Percentiles rank a stretch among this genome's conserved stretches.
Conservation (phyloP, 108 stramenopile genomes). For the Cyclotella cryptica region DNA sequence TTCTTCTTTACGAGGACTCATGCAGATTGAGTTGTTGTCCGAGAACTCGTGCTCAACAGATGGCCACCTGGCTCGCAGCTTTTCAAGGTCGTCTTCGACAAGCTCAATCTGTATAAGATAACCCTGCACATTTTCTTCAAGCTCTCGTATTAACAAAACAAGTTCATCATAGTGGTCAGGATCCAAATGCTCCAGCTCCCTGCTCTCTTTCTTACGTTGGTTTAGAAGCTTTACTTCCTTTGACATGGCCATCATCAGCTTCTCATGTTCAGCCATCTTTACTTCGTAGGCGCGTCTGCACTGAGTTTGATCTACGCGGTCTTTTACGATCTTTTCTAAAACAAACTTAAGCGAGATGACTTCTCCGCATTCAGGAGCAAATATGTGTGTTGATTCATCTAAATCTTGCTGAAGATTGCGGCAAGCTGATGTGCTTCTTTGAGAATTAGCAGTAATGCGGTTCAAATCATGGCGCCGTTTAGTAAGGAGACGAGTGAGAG, state of each 20-base stretch:
- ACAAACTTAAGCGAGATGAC: slow-evolving; percentile 66
- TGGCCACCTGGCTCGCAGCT: slow-evolving; percentile 56
- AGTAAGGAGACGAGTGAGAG: slow-evolving; percentile 70
- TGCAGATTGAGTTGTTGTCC: background rate
- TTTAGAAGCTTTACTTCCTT: slow-evolving; percentile 66
- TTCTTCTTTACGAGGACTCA: slow-evolving; percentile 35
- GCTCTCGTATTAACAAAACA: slow-evolving; percentile 38
- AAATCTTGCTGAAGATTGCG: slow-evolving; percentile 4
- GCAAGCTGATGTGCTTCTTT: background rate
- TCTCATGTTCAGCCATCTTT: slow-evolving; percentile 65
- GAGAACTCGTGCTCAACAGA: slow-evolving; percentile 39
- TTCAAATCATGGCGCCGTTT: slow-evolving; percentile 59
- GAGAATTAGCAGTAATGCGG: slow-evolving; percentile 1
- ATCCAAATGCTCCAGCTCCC: slow-evolving; percentile 17
- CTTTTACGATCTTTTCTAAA: slow-evolving; percentile 65
- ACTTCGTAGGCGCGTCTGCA: slow-evolving; percentile 54
- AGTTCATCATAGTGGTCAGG: slow-evolving; percentile 23
- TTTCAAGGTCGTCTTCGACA: slow-evolving; percentile 70
- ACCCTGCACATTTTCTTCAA: slow-evolving; percentile 68
- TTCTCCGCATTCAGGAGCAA: slow-evolving; percentile 53
- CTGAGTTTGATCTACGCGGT: slow-evolving; percentile 53
- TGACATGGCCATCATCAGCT: slow-evolving; percentile 66
- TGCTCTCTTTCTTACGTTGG: slow-evolving; percentile 26
- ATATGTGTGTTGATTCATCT: slow-evolving; percentile 4
- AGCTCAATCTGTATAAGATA: slow-evolving; percentile 80